These are phyloP conservation scores for Termitomyces sp. DNA, from an alignment of 768 basidiomycete genomes.

Conservation along the genomic window DNA sequence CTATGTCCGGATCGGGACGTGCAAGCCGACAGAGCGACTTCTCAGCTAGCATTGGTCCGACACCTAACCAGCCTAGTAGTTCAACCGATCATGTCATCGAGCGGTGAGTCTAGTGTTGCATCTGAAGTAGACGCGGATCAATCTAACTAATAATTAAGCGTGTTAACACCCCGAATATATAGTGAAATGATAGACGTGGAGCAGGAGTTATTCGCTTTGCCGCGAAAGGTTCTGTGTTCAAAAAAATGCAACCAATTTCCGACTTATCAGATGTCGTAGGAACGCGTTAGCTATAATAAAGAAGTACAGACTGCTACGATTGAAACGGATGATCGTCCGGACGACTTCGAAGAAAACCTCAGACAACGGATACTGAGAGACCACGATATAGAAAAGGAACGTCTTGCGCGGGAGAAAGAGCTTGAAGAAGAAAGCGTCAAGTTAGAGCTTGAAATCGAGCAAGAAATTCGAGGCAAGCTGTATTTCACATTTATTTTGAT, in stretches of 20 bases:
- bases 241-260: neutral
- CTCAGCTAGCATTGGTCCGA: constrained; percentile 39
- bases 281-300: constrained; percentile 79
- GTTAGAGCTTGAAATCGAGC: constrained; percentile 81
- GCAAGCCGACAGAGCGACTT: constrained; percentile 68
- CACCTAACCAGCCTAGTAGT: constrained; percentile 41
- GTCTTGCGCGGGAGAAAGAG: constrained; percentile 64
- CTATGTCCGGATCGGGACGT: constrained; percentile 50
- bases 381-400: constrained; percentile 66
- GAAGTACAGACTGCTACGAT: constrained; percentile 73
- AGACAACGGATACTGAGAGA: constrained; percentile 64
- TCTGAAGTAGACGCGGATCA: neutral
- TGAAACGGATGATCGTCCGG: constrained; percentile 43
- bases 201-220: constrained; percentile 86
- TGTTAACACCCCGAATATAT: constrained; percentile 56
- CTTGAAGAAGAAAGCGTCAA: constrained; percentile 80
- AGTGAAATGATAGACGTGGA: constrained; percentile 87
- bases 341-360: constrained; percentile 64
- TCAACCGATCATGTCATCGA: constrained; percentile 68
- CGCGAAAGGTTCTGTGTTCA: constrained; percentile 58
- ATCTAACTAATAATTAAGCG: constrained; percentile 27
- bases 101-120: constrained; percentile 37
- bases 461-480: constrained; percentile 69
- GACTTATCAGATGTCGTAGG: constrained; percentile 31
- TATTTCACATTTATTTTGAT: neutral